Evolutionary conservation across 345 rosid species (phyloP), one percentile per base, ranked within the genome.

Genomic region (Populus pruinosa): DNA sequence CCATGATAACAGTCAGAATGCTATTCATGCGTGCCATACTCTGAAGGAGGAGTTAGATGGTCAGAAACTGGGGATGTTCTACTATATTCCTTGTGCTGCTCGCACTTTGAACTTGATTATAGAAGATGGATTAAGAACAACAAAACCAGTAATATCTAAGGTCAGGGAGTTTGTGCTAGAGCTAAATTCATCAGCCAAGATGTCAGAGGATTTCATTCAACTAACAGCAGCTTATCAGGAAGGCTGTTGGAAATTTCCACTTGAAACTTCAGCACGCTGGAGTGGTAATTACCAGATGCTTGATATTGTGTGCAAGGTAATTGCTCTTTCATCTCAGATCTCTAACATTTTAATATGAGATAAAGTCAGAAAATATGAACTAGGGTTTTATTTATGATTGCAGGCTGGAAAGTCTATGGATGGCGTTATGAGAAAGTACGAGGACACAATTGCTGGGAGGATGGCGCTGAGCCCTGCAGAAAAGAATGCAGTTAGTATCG

Each of bases 251-350:
- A 93, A 86, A 75, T 83, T 95, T 82, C 97, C 98, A 1, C 82
- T 95, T 3, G 94, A 95, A 86, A 79, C 91, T 82, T 93, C 96
- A 1, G 77, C 92, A 59, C 87, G 97, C 67, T 93, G 98, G 98
- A 95, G 89, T 79, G 97, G 98, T 75, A 93, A 86, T 82, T 95
- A 93, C 84, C 97, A 91, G 83, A 91, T 93, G 94, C 94, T 92
- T 76, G 91, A 93, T 83, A 82, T 95, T 75, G 90, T 88, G 72
- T 86, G 88, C 69, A 93, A 92, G 98, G 94, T 92, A 84, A 64
- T 69, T 50, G 38, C 71, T 74, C 25, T 38, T 78, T 35, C 82
- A 25, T 65, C 29, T 61, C 16, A 50, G 77, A 67, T 64, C 11
- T 74, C 47, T 36, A 20, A 10, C 56, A 61, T 63, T 11, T 47